These are phyloP conservation scores for Boletus chippewaensis DNA, from an alignment of 1,284 basidiomycete species.

Conservation along the genomic window DNA sequence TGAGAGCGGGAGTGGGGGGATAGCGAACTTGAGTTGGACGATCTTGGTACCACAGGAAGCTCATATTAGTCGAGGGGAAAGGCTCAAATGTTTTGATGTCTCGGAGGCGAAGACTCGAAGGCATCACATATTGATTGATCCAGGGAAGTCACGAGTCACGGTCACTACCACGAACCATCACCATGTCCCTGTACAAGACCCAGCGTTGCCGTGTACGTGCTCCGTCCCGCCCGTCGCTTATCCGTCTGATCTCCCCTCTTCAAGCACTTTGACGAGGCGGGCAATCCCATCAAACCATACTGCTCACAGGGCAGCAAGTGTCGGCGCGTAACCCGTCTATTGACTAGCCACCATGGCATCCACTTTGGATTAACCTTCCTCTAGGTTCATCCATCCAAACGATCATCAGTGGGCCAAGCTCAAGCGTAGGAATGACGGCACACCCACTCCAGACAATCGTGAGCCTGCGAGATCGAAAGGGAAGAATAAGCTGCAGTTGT, in stretches of 20 bases:
- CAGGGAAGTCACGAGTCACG: slow-evolving; percentile 24
- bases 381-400: slow-evolving; percentile 48
- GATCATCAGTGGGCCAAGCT: slow-evolving; percentile 40
- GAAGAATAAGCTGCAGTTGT: slow-evolving; percentile 19
- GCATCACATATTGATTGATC: no score
- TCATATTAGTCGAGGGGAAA: slow-evolving; percentile 23
- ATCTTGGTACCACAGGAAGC: slow-evolving; percentile 21
- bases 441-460: slow-evolving; percentile 15
- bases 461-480: slow-evolving; percentile 20
- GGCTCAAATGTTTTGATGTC: slow-evolving; percentile 1
- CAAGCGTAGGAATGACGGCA: slow-evolving; percentile 18
- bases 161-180: slow-evolving; percentile 18
- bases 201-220: slow-evolving; percentile 42
- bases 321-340: slow-evolving; percentile 34
- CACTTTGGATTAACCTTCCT: slow-evolving; percentile 8
- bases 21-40: slow-evolving; percentile 27
- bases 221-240: background rate
- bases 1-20: slow-evolving; percentile 37
- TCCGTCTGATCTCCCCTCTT: slow-evolving; percentile 11
- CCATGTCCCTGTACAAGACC: slow-evolving; percentile 37
- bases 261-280: slow-evolving; percentile 42
- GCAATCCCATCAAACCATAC: slow-evolving; percentile 36
- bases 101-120: slow-evolving; percentile 8
- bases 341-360: slow-evolving; percentile 3
- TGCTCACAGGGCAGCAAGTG: slow-evolving; percentile 44